Conservation (phyloP, 1,284 basidiomycete species). For the Cystobasidium slooffiae region DNA sequence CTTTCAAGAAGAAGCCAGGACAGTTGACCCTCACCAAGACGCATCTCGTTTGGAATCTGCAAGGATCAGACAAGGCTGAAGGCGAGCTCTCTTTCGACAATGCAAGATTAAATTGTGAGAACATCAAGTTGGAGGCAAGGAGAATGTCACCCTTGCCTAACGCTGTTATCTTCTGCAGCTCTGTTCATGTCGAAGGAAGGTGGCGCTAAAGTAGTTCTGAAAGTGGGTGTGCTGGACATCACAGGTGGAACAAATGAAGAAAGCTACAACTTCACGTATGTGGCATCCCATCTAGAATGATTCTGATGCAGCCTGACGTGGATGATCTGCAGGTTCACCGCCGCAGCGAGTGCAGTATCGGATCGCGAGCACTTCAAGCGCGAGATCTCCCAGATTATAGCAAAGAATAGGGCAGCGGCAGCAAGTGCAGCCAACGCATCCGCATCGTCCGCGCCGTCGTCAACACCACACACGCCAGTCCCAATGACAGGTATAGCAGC, state of each 20-base stretch:
- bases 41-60: constrained; percentile 71
- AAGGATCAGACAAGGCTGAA: constrained; percentile 67
- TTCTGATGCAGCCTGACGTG: not conserved
- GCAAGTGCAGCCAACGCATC: constrained; percentile 43
- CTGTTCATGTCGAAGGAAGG: constrained; percentile 81
- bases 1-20: constrained; percentile 77
- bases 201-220: constrained; percentile 72
- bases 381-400: constrained; percentile 73
- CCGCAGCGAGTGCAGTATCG: constrained; percentile 63
- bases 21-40: constrained; percentile 68
- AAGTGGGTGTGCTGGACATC: constrained; percentile 63
- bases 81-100: constrained; percentile 68
- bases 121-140: constrained; percentile 33
- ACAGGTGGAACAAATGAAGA: constrained; percentile 70
- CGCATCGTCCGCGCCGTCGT: constrained; percentile 47
- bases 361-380: constrained; percentile 78
- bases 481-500: constrained; percentile 45
- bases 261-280: constrained; percentile 73
- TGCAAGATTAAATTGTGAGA: constrained; percentile 65
- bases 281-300: not conserved
- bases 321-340: constrained; percentile 35
- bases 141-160: not conserved
- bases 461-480: constrained; percentile 45
- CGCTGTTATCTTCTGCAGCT: constrained; percentile 59
- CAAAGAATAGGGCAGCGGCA: constrained; percentile 61